Conservation (phyloP, 805 yeast species). For the Candida loeiensis region DNA sequence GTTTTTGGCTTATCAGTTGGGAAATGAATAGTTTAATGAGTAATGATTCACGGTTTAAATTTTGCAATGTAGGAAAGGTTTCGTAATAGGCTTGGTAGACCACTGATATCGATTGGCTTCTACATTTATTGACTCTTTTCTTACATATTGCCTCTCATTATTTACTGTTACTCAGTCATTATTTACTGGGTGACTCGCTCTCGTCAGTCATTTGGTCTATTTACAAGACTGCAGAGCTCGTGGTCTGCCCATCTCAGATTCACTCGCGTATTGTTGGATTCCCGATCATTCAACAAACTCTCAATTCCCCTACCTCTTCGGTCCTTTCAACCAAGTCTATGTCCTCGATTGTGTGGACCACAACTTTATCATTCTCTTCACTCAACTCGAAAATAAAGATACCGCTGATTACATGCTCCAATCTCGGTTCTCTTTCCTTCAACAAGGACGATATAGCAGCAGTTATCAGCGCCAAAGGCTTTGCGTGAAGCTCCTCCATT, state of each 20-base stretch:
- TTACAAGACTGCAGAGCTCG: not conserved
- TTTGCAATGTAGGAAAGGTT: not conserved
- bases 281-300: constrained; percentile 22
- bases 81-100: not conserved
- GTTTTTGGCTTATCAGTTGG: constrained; percentile 1
- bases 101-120: too few species aligned
- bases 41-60: not conserved
- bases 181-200: too few species aligned
- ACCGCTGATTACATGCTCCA: constrained; percentile 49
- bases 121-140: too few species aligned
- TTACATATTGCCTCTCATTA: too few species aligned
- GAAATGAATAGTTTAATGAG: not conserved
- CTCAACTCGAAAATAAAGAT: constrained; percentile 64
- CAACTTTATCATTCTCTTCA: constrained; percentile 48
- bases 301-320: constrained; percentile 25
- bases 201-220: not conserved
- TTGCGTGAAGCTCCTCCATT: constrained; percentile 4
- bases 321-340: constrained; percentile 53
- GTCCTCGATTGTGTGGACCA: constrained; percentile 65
- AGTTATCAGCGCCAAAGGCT: constrained; percentile 3
- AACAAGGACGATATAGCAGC: constrained; percentile 1
- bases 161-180: too few species aligned
- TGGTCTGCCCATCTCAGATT: too few species aligned
- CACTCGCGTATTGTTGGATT: too few species aligned
- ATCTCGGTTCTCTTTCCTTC: constrained; percentile 13